Evolutionary conservation across 2,329 filamentous ascomycete species (phyloP).

Genomic region (Fusarium sacchari): DNA sequence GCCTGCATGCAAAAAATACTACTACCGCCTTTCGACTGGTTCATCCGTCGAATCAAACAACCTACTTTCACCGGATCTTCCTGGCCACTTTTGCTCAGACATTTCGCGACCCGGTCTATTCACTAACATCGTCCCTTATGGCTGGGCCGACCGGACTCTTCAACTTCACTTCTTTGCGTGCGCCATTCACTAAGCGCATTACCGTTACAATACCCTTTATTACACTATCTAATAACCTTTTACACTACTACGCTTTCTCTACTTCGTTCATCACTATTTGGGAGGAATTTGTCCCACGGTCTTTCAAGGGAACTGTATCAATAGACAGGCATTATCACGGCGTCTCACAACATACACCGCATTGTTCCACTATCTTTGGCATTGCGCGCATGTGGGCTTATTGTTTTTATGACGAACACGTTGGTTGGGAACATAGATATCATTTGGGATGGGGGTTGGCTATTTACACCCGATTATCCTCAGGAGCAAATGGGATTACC

Average conservation of each 20-base stretch:
- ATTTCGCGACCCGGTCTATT: slow-evolving; percentile 19
- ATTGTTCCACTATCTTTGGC: slow-evolving; percentile 19
- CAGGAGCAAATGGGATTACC: slow-evolving; percentile 36
- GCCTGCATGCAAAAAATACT: slow-evolving; percentile 12
- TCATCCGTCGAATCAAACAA: slow-evolving; percentile 36
- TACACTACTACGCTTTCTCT: slow-evolving; percentile 11
- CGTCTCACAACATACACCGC: slow-evolving; percentile 41
- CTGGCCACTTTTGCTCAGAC: slow-evolving; percentile 1
- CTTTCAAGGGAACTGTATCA: slow-evolving; percentile 44
- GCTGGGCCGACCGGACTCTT: slow-evolving; percentile 43
- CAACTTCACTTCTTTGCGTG: slow-evolving; percentile 38
- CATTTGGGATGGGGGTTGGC: slow-evolving; percentile 35
- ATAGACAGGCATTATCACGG: slow-evolving; percentile 45
- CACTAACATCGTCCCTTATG: slow-evolving; percentile 31
- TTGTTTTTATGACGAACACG: slow-evolving; percentile 43
- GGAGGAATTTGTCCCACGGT: slow-evolving; percentile 36
- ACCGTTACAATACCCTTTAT: slow-evolving; percentile 38
- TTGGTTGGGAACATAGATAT: slow-evolving; percentile 45
- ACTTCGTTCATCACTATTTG: slow-evolving; percentile 34
- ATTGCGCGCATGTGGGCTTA: slow-evolving; percentile 13
- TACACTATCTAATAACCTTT: slow-evolving; percentile 39
- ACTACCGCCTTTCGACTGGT: background rate
- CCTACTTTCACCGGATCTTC: slow-evolving; percentile 35
- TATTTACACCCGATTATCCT: slow-evolving; percentile 22
- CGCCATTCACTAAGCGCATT: slow-evolving; percentile 19